These are phyloP conservation scores for Sextonia rubra DNA, from an alignment of 164 flowering plant species.

Conservation along the genomic window DNA sequence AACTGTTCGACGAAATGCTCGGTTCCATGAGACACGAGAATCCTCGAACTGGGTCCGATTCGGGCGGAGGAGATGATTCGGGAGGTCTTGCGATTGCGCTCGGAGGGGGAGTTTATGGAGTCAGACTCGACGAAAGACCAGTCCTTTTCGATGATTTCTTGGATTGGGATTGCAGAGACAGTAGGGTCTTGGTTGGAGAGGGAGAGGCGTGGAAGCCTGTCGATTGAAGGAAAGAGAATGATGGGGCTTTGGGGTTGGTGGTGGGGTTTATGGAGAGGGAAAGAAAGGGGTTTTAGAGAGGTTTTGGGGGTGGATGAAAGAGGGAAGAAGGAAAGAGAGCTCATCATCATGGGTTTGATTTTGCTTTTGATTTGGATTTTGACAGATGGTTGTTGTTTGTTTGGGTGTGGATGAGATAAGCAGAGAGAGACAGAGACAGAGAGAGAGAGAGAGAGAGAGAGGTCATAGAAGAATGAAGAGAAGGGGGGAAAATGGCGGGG, in stretches of 20 bases:
- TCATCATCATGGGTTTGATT: no score
- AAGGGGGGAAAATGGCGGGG: no score
- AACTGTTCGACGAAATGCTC: conserved; percentile 68
- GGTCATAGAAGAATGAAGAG: no score
- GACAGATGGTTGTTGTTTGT: no score
- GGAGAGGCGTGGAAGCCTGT: background rate
- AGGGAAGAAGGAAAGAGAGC: no score
- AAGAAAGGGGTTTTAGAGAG: background rate
- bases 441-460: no score
- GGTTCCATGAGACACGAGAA: conserved; percentile 62
- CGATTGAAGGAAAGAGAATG: background rate
- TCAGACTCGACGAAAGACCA: conserved; percentile 87
- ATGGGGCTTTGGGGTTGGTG: no score
- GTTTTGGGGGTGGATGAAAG: background rate
- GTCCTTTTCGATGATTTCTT: conserved; percentile 69
- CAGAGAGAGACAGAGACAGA: no score
- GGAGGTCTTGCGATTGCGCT: conserved; percentile 30
- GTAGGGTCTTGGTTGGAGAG: background rate
- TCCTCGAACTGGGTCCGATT: conserved; percentile 43
- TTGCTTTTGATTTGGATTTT: no score
- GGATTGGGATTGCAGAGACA: conserved; percentile 39
- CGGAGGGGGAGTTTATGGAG: conserved; percentile 24
- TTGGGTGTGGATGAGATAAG: no score
- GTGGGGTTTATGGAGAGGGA: background rate
- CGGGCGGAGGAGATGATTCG: conserved; percentile 56